A percentile compares a stretch with the other conserved stretches of the same genome.
phyloP scores from a whole-genome alignment of 2,329 filamentous ascomycete species.

The Pseudogymnoascus sp. region DNA sequence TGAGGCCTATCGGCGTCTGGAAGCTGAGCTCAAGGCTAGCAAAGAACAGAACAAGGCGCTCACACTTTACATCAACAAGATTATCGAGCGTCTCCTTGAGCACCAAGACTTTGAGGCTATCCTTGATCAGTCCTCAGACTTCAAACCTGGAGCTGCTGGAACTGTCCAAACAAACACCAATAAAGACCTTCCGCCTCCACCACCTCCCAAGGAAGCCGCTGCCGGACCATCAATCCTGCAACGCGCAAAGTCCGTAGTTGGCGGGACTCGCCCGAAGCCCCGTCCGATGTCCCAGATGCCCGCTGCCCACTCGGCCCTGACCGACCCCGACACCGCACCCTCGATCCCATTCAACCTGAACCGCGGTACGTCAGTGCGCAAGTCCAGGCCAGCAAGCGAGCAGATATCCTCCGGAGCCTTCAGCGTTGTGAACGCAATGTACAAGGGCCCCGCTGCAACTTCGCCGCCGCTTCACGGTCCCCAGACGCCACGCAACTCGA shows the following conservation, averaged over 20 bases:
- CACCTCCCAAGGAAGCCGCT: constrained; percentile 43
- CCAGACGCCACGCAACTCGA: constrained; percentile 49
- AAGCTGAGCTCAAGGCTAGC: constrained; percentile 67
- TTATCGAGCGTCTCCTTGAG: constrained; percentile 89
- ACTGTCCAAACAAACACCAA: constrained; percentile 38
- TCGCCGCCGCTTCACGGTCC: constrained; percentile 48
- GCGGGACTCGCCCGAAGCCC: constrained; percentile 40
- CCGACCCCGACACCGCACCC: constrained; percentile 65
- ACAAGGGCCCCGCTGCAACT: constrained; percentile 59
- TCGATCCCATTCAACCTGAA: constrained; percentile 61
- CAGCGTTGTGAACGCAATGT: constrained; percentile 81
- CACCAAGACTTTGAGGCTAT: constrained; percentile 95
- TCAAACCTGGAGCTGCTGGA: constrained; percentile 35
- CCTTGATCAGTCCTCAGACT: constrained; percentile 67
- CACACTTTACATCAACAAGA: constrained; percentile 97
- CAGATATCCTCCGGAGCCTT: constrained; percentile 53
- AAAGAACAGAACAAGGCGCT: constrained; percentile 96
- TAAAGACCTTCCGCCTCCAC: constrained; percentile 78
- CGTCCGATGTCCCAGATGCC: constrained; percentile 53
- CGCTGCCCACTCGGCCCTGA: constrained; percentile 35
- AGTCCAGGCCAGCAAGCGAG: constrained; percentile 51
- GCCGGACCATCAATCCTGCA: constrained; percentile 46
- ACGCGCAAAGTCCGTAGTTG: constrained; percentile 53
- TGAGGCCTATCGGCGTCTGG: constrained; percentile 58
- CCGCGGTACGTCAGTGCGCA: constrained; percentile 44